A percentile compares a stretch with the other conserved stretches of the same genome.
These are phyloP conservation scores for Colletotrichum sp. DNA, from an alignment of 2,329 filamentous ascomycete species.

Conservation along the genomic window DNA sequence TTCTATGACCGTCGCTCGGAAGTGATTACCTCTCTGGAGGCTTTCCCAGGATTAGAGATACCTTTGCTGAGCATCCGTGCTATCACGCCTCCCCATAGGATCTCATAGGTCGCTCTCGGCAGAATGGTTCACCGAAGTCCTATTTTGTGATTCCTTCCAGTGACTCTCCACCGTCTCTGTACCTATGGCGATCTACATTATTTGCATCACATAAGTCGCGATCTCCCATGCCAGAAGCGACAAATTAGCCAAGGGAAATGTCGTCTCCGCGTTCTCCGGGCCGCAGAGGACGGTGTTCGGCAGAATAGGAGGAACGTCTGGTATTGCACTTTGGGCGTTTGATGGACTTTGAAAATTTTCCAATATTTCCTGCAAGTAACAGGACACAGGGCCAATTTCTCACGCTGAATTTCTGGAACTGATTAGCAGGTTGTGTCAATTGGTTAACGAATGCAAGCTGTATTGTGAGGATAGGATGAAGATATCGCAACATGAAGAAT, in stretches of 20 bases:
- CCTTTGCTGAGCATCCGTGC: not conserved
- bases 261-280: not conserved
- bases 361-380: not conserved
- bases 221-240: not conserved
- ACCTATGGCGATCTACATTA: not conserved
- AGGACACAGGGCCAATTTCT: not conserved
- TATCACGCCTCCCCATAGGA: not conserved
- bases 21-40: no score
- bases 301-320: not conserved
- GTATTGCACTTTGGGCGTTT: not conserved
- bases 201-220: not conserved
- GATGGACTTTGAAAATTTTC: not conserved
- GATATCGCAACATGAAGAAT: not conserved
- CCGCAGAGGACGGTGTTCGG: no score
- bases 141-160: not conserved
- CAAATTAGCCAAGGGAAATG: accelerated
- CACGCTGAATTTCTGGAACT: not conserved
- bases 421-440: not conserved
- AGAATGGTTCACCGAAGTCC: not conserved
- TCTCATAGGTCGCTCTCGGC: no score
- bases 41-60: not conserved
- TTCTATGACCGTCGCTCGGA: no score
- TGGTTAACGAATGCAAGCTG: not conserved
- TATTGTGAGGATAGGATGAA: not conserved
- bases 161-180: not conserved